Base-by-base conservation (phyloP, 805 yeast genomes). In the Schizosaccharomyces cryophilus region DNA sequence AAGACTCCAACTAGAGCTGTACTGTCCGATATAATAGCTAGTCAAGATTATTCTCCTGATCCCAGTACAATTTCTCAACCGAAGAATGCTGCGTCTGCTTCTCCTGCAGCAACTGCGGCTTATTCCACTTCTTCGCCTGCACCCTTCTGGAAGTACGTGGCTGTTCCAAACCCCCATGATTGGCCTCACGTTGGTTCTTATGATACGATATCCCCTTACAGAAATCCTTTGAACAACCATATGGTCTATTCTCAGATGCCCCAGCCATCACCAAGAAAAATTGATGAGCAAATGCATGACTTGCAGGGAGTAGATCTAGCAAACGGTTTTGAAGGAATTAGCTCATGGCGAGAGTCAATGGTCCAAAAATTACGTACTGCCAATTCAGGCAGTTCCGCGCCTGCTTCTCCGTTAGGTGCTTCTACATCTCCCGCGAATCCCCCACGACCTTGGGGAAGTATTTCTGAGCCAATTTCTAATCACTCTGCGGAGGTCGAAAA, bases 141-240 rank as follows among this genome's bases (percentile, higher is more conserved):
- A 7, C 72, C 74, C 19, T 79, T 89, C 63, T 87, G 96, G 96
- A 86, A 85, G 69, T 82, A 86, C 72, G 87, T 89, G 67, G 95
- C 88, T 67, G 82, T 89, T 60, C 73, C 75, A 61, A 74, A 80
- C 35, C 42, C 38, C 7, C 42, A 30, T 11, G 42, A 56, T 56
- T 51, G 78, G 11, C 63, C 60, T 56, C 56, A 58, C n/a, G 61
- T 45, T 1, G 40, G 60, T 21, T 54, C 54, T 19, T 56, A 63
- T 47, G 65, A 65, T 6, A 42, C 48, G n/a, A 63, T 42, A 26
- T 55, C 54, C 19, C 61, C 56, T 31, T 59, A 61, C 19, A 47
- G 61, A 5, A 61, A 60, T 35, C 45, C 60, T 5, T 47, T 26
- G 45, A 56, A 24, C n/a, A 58, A 40, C 21, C 60, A 15, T 30